Evolutionary conservation across 2,329 filamentous ascomycete genomes (phyloP).

Genomic region (Rosellinia necatrix): DNA sequence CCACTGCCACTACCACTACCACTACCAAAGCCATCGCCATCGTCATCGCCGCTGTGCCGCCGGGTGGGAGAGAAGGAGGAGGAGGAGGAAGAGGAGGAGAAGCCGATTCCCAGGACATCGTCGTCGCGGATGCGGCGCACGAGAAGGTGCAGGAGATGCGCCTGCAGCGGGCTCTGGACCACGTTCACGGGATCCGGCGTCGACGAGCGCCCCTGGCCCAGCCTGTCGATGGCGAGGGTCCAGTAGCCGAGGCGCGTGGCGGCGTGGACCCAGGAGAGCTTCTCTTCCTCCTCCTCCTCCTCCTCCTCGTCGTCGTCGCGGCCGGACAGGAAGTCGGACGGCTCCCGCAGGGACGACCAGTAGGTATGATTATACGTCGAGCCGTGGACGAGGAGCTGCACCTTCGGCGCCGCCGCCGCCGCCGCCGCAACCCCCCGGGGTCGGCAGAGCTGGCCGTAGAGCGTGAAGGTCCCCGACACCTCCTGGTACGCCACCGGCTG

Average conservation of each 20-base stretch:
- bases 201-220: background rate
- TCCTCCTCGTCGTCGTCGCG: background rate
- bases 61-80: too few relatives aligned
- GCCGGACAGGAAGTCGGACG: too few relatives aligned
- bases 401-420: background rate
- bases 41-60: too few relatives aligned
- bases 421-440: background rate
- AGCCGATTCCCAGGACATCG: background rate
- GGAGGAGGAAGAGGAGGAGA: background rate
- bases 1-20: background rate
- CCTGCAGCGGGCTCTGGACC: background rate
- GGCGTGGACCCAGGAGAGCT: slow-evolving; percentile 2
- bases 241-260: background rate
- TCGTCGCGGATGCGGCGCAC: background rate
- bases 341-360: background rate
- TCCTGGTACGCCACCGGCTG: background rate
- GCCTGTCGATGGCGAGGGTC: slow-evolving; percentile 1
- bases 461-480: background rate
- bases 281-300: too few relatives aligned
- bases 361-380: background rate
- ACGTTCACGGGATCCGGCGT: background rate
- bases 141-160: background rate
- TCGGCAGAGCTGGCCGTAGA: background rate
- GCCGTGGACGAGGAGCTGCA: slow-evolving; percentile 2
- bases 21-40: too few relatives aligned